These are phyloP conservation scores for Penicillium nucicola DNA, from an alignment of 495 filamentous ascomycete species.

Conservation along the genomic window DNA sequence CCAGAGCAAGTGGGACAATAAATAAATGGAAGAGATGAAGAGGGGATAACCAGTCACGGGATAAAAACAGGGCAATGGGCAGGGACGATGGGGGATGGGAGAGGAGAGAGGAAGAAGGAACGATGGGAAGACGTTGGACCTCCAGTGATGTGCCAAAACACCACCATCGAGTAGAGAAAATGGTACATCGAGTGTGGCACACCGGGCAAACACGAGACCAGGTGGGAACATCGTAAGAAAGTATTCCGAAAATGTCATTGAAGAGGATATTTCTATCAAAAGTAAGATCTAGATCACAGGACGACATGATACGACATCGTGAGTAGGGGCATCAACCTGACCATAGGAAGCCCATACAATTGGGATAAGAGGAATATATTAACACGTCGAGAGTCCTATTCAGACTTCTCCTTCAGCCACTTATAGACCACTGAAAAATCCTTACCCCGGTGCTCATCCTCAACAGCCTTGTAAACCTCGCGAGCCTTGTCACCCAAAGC, in stretches of 20 bases:
- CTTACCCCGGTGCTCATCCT: slow-evolving; percentile 59
- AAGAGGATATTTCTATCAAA: neutral
- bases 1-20: too few relatives aligned
- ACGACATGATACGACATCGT: neutral
- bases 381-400: slow-evolving; percentile 6
- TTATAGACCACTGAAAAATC: slow-evolving; percentile 87
- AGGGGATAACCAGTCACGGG: neutral
- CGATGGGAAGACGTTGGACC: neutral
- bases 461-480: slow-evolving; percentile 65
- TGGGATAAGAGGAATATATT: neutral
- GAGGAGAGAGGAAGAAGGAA: neutral
- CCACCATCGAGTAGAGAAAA: neutral
- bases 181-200: too few relatives aligned
- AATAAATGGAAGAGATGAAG: neutral
- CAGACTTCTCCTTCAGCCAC: slow-evolving; percentile 53
- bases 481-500: slow-evolving; percentile 61
- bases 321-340: neutral
- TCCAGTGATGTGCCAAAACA: neutral
- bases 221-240: neutral
- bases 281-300: slow-evolving; percentile 2
- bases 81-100: too few relatives aligned
- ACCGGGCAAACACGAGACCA: too few relatives aligned
- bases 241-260: too few relatives aligned
- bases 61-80: neutral
- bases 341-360: neutral